Conservation (phyloP, 805 yeast species). For the Sugiyamaella qingdaonensis region DNA sequence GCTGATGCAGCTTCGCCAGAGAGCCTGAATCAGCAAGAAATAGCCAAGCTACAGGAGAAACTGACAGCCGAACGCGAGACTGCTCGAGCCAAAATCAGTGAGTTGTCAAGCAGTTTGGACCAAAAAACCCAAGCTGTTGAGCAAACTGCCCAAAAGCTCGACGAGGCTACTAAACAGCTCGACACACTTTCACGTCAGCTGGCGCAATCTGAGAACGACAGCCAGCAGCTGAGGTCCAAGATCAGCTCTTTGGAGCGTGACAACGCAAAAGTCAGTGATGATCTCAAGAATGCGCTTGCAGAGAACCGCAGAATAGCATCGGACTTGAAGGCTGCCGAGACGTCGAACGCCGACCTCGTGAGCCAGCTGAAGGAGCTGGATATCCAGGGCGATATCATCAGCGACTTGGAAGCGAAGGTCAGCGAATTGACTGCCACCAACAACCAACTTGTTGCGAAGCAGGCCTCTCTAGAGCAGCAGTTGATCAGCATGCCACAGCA, state of each 20-base stretch:
- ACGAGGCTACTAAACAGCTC: background rate
- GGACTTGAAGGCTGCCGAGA: background rate
- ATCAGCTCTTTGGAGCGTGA: background rate
- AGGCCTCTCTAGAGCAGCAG: background rate
- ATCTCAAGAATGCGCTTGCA: background rate
- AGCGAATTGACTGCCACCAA: background rate
- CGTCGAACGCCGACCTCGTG: constrained; percentile 3
- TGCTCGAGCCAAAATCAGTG: background rate
- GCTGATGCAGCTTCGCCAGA: constrained; percentile 24
- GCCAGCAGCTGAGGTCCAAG: background rate
- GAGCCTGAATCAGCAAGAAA: constrained; percentile 14
- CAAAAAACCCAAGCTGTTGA: background rate
- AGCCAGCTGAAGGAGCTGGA: background rate
- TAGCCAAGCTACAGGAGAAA: background rate
- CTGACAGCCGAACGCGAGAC: background rate
- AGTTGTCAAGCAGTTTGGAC: background rate
- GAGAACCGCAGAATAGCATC: background rate
- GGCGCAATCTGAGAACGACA: background rate
- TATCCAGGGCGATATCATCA: background rate
- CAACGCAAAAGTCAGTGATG: background rate
- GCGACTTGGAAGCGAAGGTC: background rate
- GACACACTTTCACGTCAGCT: background rate
- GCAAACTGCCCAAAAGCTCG: background rate
- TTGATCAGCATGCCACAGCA: background rate
- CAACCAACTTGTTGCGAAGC: background rate